phyloP scores from a whole-genome alignment of 2,329 filamentous ascomycete genomes.

The Diaporthe aspalathi region DNA sequence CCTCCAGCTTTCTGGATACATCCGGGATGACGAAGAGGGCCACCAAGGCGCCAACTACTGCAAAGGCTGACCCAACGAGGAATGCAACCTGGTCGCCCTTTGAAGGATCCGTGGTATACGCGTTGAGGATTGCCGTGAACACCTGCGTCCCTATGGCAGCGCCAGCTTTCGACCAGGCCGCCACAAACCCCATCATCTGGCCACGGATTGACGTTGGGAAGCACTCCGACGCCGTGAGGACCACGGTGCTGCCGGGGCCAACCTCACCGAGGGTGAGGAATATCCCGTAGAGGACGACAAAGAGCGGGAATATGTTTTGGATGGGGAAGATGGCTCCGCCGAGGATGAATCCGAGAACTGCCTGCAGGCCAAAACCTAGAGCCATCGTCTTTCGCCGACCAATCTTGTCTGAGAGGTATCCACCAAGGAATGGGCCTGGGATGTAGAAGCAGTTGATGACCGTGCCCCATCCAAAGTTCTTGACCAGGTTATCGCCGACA shows the following conservation, averaged over 20 bases:
- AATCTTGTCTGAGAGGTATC: slow-evolving; percentile 60
- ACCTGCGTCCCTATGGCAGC: slow-evolving; percentile 62
- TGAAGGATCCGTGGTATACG: slow-evolving; percentile 51
- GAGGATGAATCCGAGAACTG: slow-evolving; percentile 60
- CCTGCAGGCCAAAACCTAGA: slow-evolving; percentile 59
- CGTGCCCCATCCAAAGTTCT: slow-evolving; percentile 57
- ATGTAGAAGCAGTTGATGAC: slow-evolving; percentile 64
- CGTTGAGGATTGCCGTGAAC: slow-evolving; percentile 62
- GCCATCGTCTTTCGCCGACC: slow-evolving; percentile 63
- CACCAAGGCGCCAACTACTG: slow-evolving; percentile 57
- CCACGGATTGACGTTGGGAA: slow-evolving; percentile 63
- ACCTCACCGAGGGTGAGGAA: slow-evolving; percentile 62
- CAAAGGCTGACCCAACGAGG: slow-evolving; percentile 62
- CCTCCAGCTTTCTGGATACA: slow-evolving; percentile 54
- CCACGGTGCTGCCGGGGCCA: slow-evolving; percentile 59
- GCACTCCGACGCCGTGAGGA: slow-evolving; percentile 56
- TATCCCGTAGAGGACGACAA: slow-evolving; percentile 63
- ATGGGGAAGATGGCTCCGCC: slow-evolving; percentile 59
- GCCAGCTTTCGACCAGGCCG: slow-evolving; percentile 61
- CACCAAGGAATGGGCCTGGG: slow-evolving; percentile 60
- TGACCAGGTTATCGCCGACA: slow-evolving; percentile 53
- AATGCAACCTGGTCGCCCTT: slow-evolving; percentile 62
- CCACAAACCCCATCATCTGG: slow-evolving; percentile 60
- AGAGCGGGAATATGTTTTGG: slow-evolving; percentile 60
- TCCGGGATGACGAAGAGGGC: slow-evolving; percentile 60